Evolutionary conservation across 768 basidiomycete species (phyloP).

Genomic region (Thelephora ganbajun): DNA sequence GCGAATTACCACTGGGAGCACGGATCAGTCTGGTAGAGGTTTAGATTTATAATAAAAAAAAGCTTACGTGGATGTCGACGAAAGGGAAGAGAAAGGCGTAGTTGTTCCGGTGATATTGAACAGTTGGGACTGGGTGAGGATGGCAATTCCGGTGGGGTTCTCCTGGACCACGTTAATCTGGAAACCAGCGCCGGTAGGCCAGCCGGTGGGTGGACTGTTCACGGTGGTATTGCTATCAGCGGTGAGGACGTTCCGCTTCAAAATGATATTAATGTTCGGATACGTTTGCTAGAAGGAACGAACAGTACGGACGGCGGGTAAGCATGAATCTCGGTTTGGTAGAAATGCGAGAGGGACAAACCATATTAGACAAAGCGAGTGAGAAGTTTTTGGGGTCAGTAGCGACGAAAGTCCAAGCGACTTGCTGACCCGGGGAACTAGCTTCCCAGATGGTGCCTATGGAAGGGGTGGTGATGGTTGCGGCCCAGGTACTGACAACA

Average conservation of each 20-base stretch:
- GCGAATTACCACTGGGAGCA: conserved; percentile 1
- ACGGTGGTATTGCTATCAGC: conserved; percentile 24
- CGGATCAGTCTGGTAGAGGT: neutral
- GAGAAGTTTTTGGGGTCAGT: conserved; percentile 63
- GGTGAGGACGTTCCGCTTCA: conserved; percentile 43
- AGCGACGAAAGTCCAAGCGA: conserved; percentile 49
- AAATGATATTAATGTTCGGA: conserved; percentile 21
- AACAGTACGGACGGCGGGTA: conserved; percentile 1
- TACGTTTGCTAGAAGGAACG: conserved; percentile 20
- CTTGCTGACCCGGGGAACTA: conserved; percentile 28
- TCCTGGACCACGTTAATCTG: conserved; percentile 59
- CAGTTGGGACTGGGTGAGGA: conserved; percentile 58
- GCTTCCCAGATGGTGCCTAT: conserved; percentile 38
- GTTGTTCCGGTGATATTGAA: conserved; percentile 34
- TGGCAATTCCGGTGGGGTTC: conserved; percentile 27
- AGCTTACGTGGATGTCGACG: conserved; percentile 10
- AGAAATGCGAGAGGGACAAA: conserved; percentile 11
- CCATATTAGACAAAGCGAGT: conserved; percentile 51
- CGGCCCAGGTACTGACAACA: conserved; percentile 47
- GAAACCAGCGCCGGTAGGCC: conserved; percentile 48
- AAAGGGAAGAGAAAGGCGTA: conserved; percentile 8
- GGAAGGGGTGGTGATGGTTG: conserved; percentile 41
- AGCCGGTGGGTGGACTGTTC: conserved; percentile 47
- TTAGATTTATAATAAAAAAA: neutral
- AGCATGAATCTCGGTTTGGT: neutral